These are phyloP conservation scores for Fusarium clavum DNA, from an alignment of 2,329 filamentous ascomycete genomes.

Conservation along the genomic window DNA sequence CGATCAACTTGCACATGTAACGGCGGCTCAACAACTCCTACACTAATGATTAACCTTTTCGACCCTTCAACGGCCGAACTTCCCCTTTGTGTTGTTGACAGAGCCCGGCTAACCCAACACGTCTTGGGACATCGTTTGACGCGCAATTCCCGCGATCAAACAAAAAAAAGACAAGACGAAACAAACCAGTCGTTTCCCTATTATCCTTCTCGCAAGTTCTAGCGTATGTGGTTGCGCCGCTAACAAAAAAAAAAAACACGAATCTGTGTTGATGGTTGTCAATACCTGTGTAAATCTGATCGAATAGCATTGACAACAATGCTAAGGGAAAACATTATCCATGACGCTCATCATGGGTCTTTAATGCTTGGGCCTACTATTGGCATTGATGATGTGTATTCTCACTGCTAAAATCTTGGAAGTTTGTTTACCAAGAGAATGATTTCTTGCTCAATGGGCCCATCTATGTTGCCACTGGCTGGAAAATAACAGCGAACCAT, in stretches of 20 bases:
- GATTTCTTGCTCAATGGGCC: constrained; percentile 1
- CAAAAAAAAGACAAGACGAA: constrained; percentile 29
- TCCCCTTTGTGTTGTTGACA: constrained; percentile 18
- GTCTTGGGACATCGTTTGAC: constrained; percentile 13
- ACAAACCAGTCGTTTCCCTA: constrained; percentile 7
- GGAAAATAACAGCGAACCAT: constrained; percentile 1
- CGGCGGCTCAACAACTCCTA: constrained; percentile 3
- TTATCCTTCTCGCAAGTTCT: constrained; percentile 28
- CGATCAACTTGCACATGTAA: background rate
- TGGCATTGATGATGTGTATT: constrained; percentile 1
- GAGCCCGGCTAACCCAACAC: constrained; percentile 23
- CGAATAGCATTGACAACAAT: background rate
- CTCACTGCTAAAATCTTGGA: background rate
- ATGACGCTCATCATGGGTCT: constrained; percentile 1
- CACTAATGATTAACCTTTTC: constrained; percentile 19
- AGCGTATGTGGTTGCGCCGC: constrained; percentile 33
- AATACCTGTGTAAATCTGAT: background rate
- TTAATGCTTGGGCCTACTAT: background rate
- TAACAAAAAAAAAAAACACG: constrained; percentile 6
- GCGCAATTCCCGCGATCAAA: constrained; percentile 20
- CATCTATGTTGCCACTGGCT: constrained; percentile 31
- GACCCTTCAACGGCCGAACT: constrained; percentile 26
- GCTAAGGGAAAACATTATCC: background rate
- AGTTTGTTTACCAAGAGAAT: background rate
- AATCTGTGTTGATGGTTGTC: background rate